Evolutionary conservation across 768 basidiomycete species (phyloP).

Genomic region (Mycena pura): DNA sequence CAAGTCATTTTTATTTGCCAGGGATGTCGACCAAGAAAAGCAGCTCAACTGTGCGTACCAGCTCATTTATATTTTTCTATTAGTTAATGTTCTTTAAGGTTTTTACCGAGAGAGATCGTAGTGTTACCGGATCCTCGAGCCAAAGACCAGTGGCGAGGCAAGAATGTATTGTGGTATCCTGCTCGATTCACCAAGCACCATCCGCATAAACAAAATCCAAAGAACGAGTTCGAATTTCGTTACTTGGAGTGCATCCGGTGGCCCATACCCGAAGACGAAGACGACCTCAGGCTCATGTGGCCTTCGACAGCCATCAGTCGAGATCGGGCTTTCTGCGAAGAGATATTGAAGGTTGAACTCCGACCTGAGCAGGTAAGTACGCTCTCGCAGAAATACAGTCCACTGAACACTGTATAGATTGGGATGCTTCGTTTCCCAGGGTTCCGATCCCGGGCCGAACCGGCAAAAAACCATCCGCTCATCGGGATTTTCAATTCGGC

Average conservation of each 20-base stretch:
- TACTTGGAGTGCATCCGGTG: conserved; percentile 1
- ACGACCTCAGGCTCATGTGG: too few relatives aligned
- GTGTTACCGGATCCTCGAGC: conserved; percentile 1
- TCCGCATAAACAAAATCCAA: neutral
- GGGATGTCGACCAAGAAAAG: neutral
- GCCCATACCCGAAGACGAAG: neutral
- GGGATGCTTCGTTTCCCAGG: neutral
- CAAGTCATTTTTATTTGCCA: neutral
- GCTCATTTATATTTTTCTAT: neutral
- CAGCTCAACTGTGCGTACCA: neutral
- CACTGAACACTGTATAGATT: neutral
- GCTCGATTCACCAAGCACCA: neutral
- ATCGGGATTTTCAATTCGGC: conserved; percentile 1
- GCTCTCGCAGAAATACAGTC: neutral
- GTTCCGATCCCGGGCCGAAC: neutral
- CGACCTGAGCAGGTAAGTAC: neutral
- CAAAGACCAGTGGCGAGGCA: neutral
- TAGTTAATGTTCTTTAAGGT: neutral
- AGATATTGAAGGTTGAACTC: neutral
- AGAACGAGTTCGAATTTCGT: neutral
- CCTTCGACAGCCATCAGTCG: neutral
- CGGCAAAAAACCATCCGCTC: neutral
- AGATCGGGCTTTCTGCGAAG: neutral
- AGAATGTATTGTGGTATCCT: neutral
- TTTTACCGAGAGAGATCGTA: neutral